Conservation (phyloP, 768 basidiomycete genomes). For the Pholiota molesta region DNA sequence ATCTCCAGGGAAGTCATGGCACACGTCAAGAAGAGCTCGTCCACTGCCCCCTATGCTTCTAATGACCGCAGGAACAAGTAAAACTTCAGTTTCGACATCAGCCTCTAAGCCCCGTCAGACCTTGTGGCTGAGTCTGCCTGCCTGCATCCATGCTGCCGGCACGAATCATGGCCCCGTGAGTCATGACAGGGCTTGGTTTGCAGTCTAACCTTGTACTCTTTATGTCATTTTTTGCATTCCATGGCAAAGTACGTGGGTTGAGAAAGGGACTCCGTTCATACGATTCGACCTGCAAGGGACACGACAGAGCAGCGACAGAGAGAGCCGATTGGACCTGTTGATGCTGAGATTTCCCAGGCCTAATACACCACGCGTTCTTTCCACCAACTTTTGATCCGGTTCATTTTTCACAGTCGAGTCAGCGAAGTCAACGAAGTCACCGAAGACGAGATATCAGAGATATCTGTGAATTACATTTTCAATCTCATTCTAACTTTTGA, state of each 20-base stretch:
- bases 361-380: not conserved
- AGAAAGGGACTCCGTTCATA: not conserved
- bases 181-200: not conserved
- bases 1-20: conserved; percentile 17
- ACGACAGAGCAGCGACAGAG: not conserved
- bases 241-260: not conserved
- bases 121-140: conserved; percentile 1
- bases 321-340: not conserved
- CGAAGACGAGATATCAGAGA: conserved; percentile 4
- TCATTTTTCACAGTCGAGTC: not conserved
- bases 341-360: not conserved
- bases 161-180: conserved; percentile 15
- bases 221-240: not conserved
- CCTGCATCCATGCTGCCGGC: conserved; percentile 11
- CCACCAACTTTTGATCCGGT: conserved; percentile 21
- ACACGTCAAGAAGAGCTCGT: conserved; percentile 16
- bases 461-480: conserved; percentile 1
- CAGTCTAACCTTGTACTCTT: conserved; percentile 13
- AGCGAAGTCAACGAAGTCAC: conserved; percentile 13
- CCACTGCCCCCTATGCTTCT: conserved; percentile 17
- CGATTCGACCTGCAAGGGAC: not conserved
- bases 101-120: conserved; percentile 9
- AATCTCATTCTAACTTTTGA: conserved; percentile 11
- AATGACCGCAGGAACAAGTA: conserved; percentile 21
- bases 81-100: conserved; percentile 11